phyloP scores from a whole-genome alignment of 495 filamentous ascomycete genomes.

The Annulohypoxylon stygium region DNA sequence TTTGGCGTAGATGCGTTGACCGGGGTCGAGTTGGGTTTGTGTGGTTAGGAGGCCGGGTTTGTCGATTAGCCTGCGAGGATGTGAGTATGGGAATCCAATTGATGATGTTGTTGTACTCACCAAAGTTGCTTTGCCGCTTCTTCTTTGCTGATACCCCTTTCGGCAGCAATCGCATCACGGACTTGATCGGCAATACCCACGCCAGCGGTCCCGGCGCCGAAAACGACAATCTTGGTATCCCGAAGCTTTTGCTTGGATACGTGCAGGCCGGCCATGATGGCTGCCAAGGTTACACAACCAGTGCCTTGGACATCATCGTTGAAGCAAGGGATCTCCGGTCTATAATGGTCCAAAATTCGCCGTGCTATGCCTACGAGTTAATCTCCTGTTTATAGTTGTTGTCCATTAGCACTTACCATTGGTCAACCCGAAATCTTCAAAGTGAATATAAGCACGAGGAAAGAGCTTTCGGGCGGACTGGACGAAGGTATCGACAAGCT shows the following conservation, averaged over 20 bases:
- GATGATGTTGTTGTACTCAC: conserved; percentile 57
- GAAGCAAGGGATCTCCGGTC: conserved; percentile 81
- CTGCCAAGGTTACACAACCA: conserved; percentile 86
- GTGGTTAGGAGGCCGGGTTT: conserved; percentile 81
- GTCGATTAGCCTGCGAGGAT: conserved; percentile 76
- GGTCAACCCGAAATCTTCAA: conserved; percentile 71
- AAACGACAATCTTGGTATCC: conserved; percentile 78
- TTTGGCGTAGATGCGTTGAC: conserved; percentile 76
- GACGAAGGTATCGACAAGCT: conserved; percentile 82
- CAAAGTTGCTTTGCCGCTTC: conserved; percentile 88
- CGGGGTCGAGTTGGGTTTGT: conserved; percentile 68
- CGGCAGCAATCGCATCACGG: conserved; percentile 78
- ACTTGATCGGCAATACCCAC: conserved; percentile 91
- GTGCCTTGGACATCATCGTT: conserved; percentile 95
- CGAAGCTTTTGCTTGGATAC: conserved; percentile 74
- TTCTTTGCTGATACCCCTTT: conserved; percentile 73
- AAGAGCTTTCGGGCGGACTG: conserved; percentile 74
- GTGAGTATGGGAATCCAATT: background rate
- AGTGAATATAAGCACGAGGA: conserved; percentile 87
- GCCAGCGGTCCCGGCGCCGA: conserved; percentile 87
- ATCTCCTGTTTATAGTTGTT: background rate
- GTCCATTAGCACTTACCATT: conserved; percentile 57
- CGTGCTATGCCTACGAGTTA: conserved; percentile 55
- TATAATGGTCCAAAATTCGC: conserved; percentile 80
- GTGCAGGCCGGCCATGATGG: conserved; percentile 78